Percentiles rank a stretch among this genome's conserved stretches.
These are phyloP conservation scores for Pseudopyrenochaeta lycopersici DNA, from an alignment of 2,329 filamentous ascomycete species.

Conservation along the genomic window DNA sequence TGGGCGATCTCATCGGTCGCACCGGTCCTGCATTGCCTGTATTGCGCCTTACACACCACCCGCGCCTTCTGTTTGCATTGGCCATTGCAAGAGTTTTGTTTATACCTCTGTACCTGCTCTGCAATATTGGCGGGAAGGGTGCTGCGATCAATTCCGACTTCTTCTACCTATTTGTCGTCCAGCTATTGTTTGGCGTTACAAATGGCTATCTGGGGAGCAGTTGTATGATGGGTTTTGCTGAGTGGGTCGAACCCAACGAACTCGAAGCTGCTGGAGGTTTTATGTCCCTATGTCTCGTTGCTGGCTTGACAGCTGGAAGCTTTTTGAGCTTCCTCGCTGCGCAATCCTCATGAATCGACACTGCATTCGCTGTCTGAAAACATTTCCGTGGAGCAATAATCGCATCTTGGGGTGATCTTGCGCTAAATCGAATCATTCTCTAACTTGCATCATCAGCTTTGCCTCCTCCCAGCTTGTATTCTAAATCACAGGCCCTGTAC, in stretches of 20 bases:
- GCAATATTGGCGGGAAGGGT: constrained; percentile 83
- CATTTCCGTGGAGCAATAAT: no score
- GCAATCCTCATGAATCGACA: neutral
- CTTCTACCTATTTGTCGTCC: constrained; percentile 87
- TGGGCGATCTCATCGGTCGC: constrained; percentile 83
- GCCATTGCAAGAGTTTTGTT: constrained; percentile 73
- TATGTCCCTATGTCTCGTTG: constrained; percentile 91
- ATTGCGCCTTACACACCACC: constrained; percentile 67
- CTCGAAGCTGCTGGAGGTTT: constrained; percentile 90
- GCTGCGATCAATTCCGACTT: constrained; percentile 76
- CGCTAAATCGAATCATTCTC: no score
- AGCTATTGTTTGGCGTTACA: constrained; percentile 81
- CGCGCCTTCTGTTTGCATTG: constrained; percentile 72
- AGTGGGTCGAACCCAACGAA: constrained; percentile 84
- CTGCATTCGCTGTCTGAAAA: no score
- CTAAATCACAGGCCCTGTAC: no score
- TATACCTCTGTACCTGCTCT: constrained; percentile 86
- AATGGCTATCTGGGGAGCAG: constrained; percentile 88
- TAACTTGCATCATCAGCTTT: no score
- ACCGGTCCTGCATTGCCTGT: constrained; percentile 69
- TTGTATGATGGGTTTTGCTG: constrained; percentile 89
- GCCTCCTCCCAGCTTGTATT: no score
- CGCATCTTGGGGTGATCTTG: no score
- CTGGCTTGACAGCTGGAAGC: constrained; percentile 84
- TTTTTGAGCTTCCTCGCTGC: constrained; percentile 83